Evolutionary conservation across 108 stramenopile genomes (phyloP).

Genomic region (Conticribra guillardii): DNA sequence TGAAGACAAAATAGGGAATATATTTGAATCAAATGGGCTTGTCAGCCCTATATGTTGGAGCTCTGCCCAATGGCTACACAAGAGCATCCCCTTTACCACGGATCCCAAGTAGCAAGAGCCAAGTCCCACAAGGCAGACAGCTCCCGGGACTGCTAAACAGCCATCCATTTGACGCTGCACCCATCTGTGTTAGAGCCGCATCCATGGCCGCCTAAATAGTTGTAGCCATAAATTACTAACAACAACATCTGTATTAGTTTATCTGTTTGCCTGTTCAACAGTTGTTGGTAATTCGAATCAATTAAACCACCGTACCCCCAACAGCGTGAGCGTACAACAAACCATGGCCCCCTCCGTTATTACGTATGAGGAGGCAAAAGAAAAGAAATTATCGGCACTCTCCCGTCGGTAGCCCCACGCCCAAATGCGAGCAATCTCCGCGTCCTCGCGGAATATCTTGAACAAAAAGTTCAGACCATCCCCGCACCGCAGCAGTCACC

Average conservation of each 20-base stretch:
- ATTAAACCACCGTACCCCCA: constrained; percentile 12
- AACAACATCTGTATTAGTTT: constrained; percentile 16
- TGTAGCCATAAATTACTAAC: constrained; percentile 25
- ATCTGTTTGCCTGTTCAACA: constrained; percentile 23
- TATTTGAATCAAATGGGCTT: too few species aligned
- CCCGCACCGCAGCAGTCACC: constrained; percentile 7
- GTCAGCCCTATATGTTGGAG: too few species aligned
- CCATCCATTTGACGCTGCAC: background rate
- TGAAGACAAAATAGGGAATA: too few species aligned
- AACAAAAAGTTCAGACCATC: background rate
- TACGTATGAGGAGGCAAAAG: constrained; percentile 11
- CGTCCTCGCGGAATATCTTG: constrained; percentile 1
- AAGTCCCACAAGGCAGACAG: constrained; percentile 5
- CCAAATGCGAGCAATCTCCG: constrained; percentile 10
- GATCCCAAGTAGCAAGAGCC: too few species aligned
- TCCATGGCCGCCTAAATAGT: background rate
- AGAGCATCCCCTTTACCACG: too few species aligned
- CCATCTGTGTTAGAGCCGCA: constrained; percentile 16
- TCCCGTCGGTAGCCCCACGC: constrained; percentile 6
- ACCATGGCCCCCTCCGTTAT: constrained; percentile 12
- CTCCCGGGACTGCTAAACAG: constrained; percentile 8
- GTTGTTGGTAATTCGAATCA: constrained; percentile 16
- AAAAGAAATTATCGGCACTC: constrained; percentile 11
- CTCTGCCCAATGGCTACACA: too few species aligned
- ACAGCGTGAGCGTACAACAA: background rate